Conservation (phyloP, 169 alveolate genomes). For the Hepatocystis sp. region DNA sequence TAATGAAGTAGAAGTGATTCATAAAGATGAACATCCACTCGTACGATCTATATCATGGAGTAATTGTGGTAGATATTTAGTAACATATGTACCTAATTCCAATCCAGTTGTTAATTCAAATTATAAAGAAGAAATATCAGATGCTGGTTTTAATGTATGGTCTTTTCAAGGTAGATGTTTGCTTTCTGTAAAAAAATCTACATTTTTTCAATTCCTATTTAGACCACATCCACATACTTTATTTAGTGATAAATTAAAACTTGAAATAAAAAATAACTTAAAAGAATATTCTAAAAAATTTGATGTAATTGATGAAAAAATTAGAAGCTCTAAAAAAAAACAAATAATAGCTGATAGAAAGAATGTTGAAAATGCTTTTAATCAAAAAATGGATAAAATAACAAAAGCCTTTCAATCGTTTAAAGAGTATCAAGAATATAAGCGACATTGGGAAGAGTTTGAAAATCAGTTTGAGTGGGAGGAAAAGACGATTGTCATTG, state of each 20-base stretch:
- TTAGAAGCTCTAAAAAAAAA: conserved; percentile 82
- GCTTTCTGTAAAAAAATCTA: conserved; percentile 86
- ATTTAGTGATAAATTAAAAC: conserved; percentile 83
- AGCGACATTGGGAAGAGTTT: conserved; percentile 81
- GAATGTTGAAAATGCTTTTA: conserved; percentile 52
- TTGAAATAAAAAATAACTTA: conserved; percentile 88
- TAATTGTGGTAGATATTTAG: conserved; percentile 90
- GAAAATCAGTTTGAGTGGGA: conserved; percentile 83
- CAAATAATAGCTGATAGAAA: conserved; percentile 76
- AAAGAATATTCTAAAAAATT: conserved; percentile 87
- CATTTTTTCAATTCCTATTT: conserved; percentile 89
- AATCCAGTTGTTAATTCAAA: conserved; percentile 6
- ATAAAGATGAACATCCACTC: conserved; percentile 90
- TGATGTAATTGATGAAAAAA: conserved; percentile 86
- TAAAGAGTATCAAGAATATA: conserved; percentile 73
- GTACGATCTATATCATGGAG: conserved; percentile 91
- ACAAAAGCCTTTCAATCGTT: conserved; percentile 40
- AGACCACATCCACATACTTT: conserved; percentile 93
- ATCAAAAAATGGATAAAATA: conserved; percentile 30
- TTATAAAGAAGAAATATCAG: conserved; percentile 81
- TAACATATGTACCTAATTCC: conserved; percentile 81
- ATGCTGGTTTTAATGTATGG: conserved; percentile 90
- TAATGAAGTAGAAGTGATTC: conserved; percentile 91
- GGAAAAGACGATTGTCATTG: conserved; percentile 60
- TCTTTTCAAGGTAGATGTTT: conserved; percentile 91